phyloP scores from a whole-genome alignment of 1,139 yeast species.

The Yamadazyma conglobata region DNA sequence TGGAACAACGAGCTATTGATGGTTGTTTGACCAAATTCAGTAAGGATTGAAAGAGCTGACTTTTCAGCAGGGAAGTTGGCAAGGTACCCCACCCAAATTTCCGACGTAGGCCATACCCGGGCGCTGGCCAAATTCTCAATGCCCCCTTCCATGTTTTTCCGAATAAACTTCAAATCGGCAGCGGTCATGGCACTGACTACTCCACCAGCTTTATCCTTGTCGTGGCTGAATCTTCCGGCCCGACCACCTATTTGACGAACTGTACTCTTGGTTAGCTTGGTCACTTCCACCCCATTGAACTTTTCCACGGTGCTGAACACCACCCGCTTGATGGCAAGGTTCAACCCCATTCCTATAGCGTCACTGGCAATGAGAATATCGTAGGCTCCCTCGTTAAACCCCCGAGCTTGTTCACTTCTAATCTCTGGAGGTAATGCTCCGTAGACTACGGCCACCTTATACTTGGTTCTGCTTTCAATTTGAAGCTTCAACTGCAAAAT shows the following conservation, averaged over 20 bases:
- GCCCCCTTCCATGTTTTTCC: conserved; percentile 44
- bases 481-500: conserved; percentile 63
- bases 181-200: conserved; percentile 54
- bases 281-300: conserved; percentile 60
- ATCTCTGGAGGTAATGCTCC: conserved; percentile 98
- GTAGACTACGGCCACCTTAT: conserved; percentile 84
- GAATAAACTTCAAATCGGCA: conserved; percentile 42
- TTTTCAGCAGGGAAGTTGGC: conserved; percentile 51
- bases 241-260: conserved; percentile 94
- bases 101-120: conserved; percentile 67
- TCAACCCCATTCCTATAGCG: conserved; percentile 97
- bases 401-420: conserved; percentile 75
- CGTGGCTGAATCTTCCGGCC: conserved; percentile 72
- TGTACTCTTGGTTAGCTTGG: conserved; percentile 55
- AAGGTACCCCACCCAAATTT: conserved; percentile 56
- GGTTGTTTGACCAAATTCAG: conserved; percentile 33
- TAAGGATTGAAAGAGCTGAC: conserved; percentile 41
- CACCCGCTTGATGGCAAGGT: conserved; percentile 75
- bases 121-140: conserved; percentile 50
- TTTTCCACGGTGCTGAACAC: conserved; percentile 68
- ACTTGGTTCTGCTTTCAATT: conserved; percentile 57
- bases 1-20: conserved; percentile 27
- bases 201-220: conserved; percentile 47
- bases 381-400: conserved; percentile 71
- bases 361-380: conserved; percentile 90